Base-by-base conservation (phyloP, 148 eudicot genomes). In the Spergularia bocconei region DNA sequence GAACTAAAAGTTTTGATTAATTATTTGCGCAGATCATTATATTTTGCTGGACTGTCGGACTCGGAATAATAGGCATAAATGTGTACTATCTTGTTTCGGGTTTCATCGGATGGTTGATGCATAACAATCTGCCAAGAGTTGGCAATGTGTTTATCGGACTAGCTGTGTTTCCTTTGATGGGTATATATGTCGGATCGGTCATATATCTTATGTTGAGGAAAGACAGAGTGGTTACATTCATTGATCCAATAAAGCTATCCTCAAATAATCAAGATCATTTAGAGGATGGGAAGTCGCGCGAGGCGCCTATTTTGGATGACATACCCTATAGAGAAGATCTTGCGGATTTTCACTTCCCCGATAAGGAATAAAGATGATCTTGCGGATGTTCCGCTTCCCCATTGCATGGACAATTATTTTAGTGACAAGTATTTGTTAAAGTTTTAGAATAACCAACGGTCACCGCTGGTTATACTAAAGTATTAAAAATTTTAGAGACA, bases 21-120 rank as follows among this genome's bases (percentile, higher is more conserved):
- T 62, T 51, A 11, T 23, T 51, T 64, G 38, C 14, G 71, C 85
- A 94, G 98, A 90, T 94, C 16, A 92, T 92, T 9, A 77, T 86
- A 58, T 12, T 85, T 41, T 92, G 96, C 7, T 94, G 98, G 98
- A 62, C 86, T 20, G 74, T 94, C 14, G 98, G 98, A 19, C 68
- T 90, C 0, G 93, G 88, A 50, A 88, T 94, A 72, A 90, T 92
- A 11, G 92, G 92, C 76, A 92, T 94, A 87, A 94, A 94, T 80
- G 75, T 94, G 2, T 94, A 92, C 71, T 94, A 89, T 83, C 76
- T 94, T 20, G 79, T 51, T 77, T 90, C 93, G 7, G 84, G 74
- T 41, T 92, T 94, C 33, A 81, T 94, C 0, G 88, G 81, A n/a
- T 92, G 98, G 98, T 48, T 94, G n/a, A 82, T 89, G 12, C 89